Percentiles rank a stretch among this genome's conserved stretches.
phyloP scores from a whole-genome alignment of 2,329 filamentous ascomycete species.

The Pseudocercospora macadamiae region DNA sequence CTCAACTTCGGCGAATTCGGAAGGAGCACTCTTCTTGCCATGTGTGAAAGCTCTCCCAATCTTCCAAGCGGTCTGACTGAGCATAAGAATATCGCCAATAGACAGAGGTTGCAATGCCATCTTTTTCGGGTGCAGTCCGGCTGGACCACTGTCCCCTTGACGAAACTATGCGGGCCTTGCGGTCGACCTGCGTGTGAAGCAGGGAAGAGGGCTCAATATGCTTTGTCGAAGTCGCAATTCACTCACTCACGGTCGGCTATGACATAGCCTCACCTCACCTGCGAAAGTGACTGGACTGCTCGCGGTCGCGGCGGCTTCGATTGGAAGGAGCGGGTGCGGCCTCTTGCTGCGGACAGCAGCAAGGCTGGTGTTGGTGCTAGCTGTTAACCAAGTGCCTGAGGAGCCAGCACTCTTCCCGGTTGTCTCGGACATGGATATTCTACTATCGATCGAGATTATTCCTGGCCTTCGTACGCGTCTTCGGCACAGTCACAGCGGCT shows the following conservation, averaged over 20 bases:
- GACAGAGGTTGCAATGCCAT: slow-evolving; percentile 34
- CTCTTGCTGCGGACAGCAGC: neutral
- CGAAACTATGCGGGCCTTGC: neutral
- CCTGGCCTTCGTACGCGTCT: neutral
- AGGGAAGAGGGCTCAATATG: neutral
- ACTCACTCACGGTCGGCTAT: neutral
- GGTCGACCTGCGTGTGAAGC: neutral
- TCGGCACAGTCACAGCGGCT: slow-evolving; percentile 1
- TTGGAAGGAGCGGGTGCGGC: neutral
- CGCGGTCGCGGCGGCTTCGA: neutral
- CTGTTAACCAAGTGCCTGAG: neutral
- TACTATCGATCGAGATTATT: too few relatives aligned
- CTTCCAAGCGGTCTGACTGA: slow-evolving; percentile 52
- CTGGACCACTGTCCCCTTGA: neutral
- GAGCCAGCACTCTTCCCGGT: neutral
- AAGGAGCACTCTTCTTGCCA: slow-evolving; percentile 43
- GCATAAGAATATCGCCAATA: slow-evolving; percentile 49
- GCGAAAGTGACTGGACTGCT: neutral
- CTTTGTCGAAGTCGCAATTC: neutral
- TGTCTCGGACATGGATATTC: neutral
- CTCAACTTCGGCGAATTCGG: slow-evolving; percentile 49
- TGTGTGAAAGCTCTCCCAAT: slow-evolving; percentile 49
- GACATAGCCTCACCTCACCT: neutral
- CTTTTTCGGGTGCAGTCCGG: neutral
- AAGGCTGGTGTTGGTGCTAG: neutral